A percentile compares a stretch with the other conserved stretches of the same genome.
These are phyloP conservation scores for Carex kokanica DNA, from an alignment of 176 grass and related monocot genomes.

Conservation along the genomic window DNA sequence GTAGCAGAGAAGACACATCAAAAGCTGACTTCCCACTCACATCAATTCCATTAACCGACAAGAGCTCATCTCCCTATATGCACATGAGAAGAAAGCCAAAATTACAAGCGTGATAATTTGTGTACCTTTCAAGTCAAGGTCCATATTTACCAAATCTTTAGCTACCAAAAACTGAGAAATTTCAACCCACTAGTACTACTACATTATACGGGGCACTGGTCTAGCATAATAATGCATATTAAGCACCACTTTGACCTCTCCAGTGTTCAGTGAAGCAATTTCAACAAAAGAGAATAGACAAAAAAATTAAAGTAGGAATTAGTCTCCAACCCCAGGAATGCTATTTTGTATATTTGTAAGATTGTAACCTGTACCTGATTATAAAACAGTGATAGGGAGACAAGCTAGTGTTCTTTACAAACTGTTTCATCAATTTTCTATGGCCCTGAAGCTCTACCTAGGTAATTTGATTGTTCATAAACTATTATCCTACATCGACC, in stretches of 20 bases:
- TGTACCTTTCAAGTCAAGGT: conserved; percentile 11
- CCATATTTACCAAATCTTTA: neutral
- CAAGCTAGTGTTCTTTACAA: neutral
- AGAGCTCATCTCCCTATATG: conserved; percentile 84
- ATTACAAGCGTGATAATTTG: neutral
- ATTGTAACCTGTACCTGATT: neutral
- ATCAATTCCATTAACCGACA: conserved; percentile 78
- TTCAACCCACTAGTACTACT: neutral
- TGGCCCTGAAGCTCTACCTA: neutral
- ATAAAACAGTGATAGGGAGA: neutral
- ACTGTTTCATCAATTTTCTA: neutral
- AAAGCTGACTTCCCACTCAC: conserved; percentile 85
- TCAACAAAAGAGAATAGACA: neutral
- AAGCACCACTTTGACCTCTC: neutral
- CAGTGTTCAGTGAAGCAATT: neutral
- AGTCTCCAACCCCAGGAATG: neutral
- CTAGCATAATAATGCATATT: neutral
- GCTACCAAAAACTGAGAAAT: conserved; percentile 4
- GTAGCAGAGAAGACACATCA: conserved; percentile 84
- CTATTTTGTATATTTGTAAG: neutral
- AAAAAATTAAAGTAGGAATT: neutral
- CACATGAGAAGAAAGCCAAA: conserved; percentile 22
- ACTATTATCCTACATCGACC: neutral
- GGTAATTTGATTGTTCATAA: neutral
- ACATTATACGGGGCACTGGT: neutral